Evolutionary conservation across 129 eudicot genomes (phyloP), one percentile per base, ranked within the genome.

Genomic region (Smallanthus sonchifolius): DNA sequence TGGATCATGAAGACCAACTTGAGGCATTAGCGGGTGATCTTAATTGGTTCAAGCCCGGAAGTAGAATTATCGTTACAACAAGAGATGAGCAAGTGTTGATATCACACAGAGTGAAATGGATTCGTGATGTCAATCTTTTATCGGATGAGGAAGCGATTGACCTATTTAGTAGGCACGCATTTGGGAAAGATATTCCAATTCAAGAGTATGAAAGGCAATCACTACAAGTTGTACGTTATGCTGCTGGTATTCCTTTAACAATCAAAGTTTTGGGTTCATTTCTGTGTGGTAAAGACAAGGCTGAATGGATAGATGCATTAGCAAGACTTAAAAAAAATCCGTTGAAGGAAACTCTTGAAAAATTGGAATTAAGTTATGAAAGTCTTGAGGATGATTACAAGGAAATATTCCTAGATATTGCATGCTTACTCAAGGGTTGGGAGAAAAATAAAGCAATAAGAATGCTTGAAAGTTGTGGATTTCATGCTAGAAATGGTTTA

Each of bases 121-220:
- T 52, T 52, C 32, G 4, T 7, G 30, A 52, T 52, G 59, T 52
- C 4, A 52, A 1, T 16, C 59, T 52, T 6, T 52, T 52, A 30
- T 9, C 37, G 13, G 2, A 38, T 1, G 32, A 65, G 5, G 82
- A 84, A 16, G 74, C 84, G 5, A 10, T 75, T 15, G 20, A 65
- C n/a, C 84, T 83, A 7, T 83, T 83, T 10, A 70, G 77, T 42
- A 70, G 38, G 38, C 61, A 84, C 71, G 83, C 88, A 73, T 81
- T 84, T 24, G 71, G 85, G 17, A 81, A 59, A 70, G 77, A 67
- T 15, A 28, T 74, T 45, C 85, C 88, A 8, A 52, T 34, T 3
- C 16, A 77, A 69, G 68, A 14, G 32, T 82, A 69, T 10, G 4
- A 30, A 71, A 42, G 19, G 6, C 32, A 78, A 5, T 49, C 86